phyloP scores from a whole-genome alignment of 805 yeast species.

The Candida vartiovaarae region DNA sequence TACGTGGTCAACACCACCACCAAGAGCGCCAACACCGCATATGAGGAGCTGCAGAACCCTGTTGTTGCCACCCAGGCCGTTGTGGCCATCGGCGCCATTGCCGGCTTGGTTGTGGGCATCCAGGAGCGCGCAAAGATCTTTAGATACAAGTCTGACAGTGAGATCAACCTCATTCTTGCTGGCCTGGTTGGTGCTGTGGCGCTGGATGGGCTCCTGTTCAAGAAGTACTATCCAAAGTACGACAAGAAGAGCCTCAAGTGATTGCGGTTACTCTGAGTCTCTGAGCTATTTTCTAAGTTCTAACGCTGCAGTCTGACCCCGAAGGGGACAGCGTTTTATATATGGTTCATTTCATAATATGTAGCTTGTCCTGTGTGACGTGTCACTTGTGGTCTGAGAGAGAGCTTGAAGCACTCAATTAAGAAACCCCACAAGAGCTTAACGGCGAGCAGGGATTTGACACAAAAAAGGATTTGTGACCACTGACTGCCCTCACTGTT shows the following conservation, averaged over 20 bases:
- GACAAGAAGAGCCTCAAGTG: conserved; percentile 30
- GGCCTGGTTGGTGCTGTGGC: conserved; percentile 47
- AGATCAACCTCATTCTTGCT: conserved; percentile 44
- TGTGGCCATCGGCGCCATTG: conserved; percentile 39
- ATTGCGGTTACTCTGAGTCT: neutral
- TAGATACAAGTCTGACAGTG: conserved; percentile 34
- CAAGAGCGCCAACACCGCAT: conserved; percentile 17
- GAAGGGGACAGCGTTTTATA: no score
- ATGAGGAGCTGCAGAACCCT: conserved; percentile 51
- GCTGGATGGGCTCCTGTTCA: conserved; percentile 47
- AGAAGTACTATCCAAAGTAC: conserved; percentile 47
- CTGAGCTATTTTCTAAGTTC: no score
- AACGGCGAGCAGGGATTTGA: no score
- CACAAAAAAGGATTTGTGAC: no score
- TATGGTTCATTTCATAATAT: no score
- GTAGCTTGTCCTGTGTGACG: no score
- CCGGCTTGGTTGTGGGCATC: conserved; percentile 43
- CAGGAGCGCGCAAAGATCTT: conserved; percentile 44
- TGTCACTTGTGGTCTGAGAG: no score
- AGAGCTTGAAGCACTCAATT: no score
- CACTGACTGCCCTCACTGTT: no score
- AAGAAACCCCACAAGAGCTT: no score
- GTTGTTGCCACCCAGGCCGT: conserved; percentile 50
- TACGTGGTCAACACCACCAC: conserved; percentile 17
- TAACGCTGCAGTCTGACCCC: no score